These are phyloP conservation scores for Sedum album DNA, from an alignment of 164 flowering plant species.

Conservation along the genomic window DNA sequence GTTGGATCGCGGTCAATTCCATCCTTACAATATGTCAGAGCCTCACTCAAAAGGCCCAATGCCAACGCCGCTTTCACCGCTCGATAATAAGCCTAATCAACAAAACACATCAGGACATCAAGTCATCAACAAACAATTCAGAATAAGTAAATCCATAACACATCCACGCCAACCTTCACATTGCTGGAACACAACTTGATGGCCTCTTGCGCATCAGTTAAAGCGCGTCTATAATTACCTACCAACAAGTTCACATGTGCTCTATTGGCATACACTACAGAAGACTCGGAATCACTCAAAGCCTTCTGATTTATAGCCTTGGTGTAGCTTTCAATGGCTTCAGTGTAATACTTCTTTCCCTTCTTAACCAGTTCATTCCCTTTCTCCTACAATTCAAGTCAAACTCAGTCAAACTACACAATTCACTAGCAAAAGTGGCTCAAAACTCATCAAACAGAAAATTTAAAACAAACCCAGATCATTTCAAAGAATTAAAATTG, in stretches of 20 bases:
- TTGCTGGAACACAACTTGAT: conserved; percentile 50
- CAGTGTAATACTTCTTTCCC: conserved; percentile 76
- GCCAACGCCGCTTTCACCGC: conserved; percentile 79
- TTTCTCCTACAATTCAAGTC: conserved; percentile 47
- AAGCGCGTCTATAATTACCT: conserved; percentile 77
- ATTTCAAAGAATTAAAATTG: background rate
- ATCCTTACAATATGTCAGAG: conserved; percentile 40
- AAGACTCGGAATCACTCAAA: conserved; percentile 50
- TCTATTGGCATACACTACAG: conserved; percentile 68
- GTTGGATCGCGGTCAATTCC: conserved; percentile 53
- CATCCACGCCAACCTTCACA: conserved; percentile 42
- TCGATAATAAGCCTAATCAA: conserved; percentile 69
- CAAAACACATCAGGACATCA: background rate
- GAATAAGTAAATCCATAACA: background rate
- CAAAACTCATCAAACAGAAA: background rate
- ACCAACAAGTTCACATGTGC: conserved; percentile 84
- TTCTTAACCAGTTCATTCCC: conserved; percentile 80
- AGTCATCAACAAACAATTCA: background rate
- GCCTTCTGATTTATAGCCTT: conserved; percentile 79
- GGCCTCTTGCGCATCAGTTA: conserved; percentile 77
- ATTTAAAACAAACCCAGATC: background rate
- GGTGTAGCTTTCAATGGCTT: conserved; percentile 84
- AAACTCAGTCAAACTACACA: background rate
- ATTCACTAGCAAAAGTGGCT: background rate
- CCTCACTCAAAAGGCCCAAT: conserved; percentile 61